A percentile compares a stretch with the other conserved stretches of the same genome.
phyloP scores from a whole-genome alignment of 768 basidiomycete species.

The Clavulina sp. region DNA sequence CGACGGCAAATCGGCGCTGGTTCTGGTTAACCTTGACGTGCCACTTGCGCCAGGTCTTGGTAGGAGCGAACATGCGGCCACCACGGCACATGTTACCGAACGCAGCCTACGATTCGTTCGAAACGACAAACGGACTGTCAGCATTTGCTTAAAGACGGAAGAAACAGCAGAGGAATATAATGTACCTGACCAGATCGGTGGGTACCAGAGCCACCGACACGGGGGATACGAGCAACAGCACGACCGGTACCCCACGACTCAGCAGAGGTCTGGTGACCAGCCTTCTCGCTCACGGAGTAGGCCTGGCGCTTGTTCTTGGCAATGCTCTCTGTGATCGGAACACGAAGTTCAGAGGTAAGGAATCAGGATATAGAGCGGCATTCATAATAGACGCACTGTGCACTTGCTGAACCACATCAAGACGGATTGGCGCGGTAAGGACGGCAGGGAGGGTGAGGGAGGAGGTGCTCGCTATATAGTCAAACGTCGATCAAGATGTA shows the following conservation, averaged over 20 bases:
- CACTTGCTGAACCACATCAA: conserved; percentile 95
- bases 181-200: conserved; percentile 88
- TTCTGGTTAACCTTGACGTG: conserved; percentile 99
- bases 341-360: conserved; percentile 9
- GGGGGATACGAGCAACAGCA: conserved; percentile 99
- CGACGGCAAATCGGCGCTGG: conserved; percentile 94
- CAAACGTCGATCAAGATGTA: conserved; percentile 11
- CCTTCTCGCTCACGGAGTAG: conserved; percentile 92
- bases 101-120: conserved; percentile 47
- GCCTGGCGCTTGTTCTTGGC: conserved; percentile 97
- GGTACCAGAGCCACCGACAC: conserved; percentile 97
- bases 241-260: conserved; percentile 99
- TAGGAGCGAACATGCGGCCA: conserved; percentile 99
- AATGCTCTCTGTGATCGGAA: conserved; percentile 56
- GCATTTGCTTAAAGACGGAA: not conserved
- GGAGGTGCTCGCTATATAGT: conserved; percentile 50
- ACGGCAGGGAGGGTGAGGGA: conserved; percentile 91
- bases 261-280: conserved; percentile 96
- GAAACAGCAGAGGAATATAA: not conserved
- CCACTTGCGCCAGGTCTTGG: conserved; percentile 99
- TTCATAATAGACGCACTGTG: conserved; percentile 63
- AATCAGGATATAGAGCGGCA: too few relatives aligned
- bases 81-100: conserved; percentile 99
- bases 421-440: conserved; percentile 91
- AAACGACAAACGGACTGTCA: not conserved